Conservation (phyloP, 2,329 filamentous ascomycete species). For the Penicillium sp. region DNA sequence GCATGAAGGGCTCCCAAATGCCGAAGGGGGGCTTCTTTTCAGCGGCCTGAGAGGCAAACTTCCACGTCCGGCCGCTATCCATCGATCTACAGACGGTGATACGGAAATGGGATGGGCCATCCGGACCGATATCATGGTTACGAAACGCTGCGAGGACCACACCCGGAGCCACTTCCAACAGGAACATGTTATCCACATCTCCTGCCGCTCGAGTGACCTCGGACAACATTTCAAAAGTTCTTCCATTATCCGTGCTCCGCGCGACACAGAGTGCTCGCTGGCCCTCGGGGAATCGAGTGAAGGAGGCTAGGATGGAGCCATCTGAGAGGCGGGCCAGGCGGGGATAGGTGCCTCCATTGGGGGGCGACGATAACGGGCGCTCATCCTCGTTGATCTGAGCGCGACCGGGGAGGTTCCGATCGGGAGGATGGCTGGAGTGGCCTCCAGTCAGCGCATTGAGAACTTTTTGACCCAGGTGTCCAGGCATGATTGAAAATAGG, state of each 20-base stretch:
- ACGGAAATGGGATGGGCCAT: conserved; percentile 44
- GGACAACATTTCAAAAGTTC: conserved; percentile 41
- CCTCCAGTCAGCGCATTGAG: conserved; percentile 29
- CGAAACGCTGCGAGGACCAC: conserved; percentile 49
- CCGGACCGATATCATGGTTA: conserved; percentile 44
- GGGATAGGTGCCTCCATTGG: conserved; percentile 47
- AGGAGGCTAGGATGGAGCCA: conserved; percentile 48
- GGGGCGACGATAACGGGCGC: conserved; percentile 35
- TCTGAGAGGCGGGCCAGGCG: conserved; percentile 47
- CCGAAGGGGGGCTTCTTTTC: conserved; percentile 42
- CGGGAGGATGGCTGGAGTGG: conserved; percentile 11
- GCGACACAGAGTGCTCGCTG: conserved; percentile 45
- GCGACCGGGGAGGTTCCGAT: conserved; percentile 15
- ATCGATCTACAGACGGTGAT: conserved; percentile 51
- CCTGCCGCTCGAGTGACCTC: conserved; percentile 46
- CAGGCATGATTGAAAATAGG: conserved; percentile 21
- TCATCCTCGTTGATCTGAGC: conserved; percentile 35
- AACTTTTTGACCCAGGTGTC: conserved; percentile 32
- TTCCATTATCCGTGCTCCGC: conserved; percentile 46
- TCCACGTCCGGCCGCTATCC: conserved; percentile 47
- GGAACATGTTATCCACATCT: conserved; percentile 50
- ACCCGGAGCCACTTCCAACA: conserved; percentile 41
- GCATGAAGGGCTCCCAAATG: conserved; percentile 54
- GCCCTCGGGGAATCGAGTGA: conserved; percentile 42
- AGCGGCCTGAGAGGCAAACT: conserved; percentile 45